These are phyloP conservation scores for Raphanus sativus DNA, from an alignment of 345 rosid species.

Conservation along the genomic window DNA sequence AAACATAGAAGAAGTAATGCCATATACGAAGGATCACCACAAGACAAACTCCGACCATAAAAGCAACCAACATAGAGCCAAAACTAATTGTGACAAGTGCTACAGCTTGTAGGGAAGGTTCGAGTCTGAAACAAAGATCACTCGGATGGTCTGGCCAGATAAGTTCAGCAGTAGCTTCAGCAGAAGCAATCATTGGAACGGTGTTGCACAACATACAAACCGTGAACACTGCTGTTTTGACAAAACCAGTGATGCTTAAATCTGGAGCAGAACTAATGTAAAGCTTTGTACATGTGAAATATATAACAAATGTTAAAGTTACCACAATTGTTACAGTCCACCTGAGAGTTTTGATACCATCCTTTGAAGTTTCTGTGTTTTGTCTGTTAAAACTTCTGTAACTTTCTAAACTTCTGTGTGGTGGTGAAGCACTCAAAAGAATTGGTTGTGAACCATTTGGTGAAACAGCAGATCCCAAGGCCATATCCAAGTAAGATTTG, in stretches of 20 bases:
- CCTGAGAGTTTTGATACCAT: background rate
- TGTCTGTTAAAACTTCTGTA: background rate
- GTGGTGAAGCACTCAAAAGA: constrained; percentile 4
- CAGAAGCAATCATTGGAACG: background rate
- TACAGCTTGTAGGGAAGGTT: background rate
- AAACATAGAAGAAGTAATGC: background rate
- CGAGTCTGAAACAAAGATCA: background rate
- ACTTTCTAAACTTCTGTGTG: background rate
- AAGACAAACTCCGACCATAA: background rate
- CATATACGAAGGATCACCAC: background rate
- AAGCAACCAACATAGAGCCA: constrained; percentile 13
- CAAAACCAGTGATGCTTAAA: constrained; percentile 3
- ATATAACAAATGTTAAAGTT: constrained; percentile 17
- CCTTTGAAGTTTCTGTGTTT: background rate
- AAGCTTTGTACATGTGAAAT: constrained; percentile 8
- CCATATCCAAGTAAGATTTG: background rate
- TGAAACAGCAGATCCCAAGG: background rate
- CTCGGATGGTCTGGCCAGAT: background rate
- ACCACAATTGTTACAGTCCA: background rate
- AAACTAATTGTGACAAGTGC: background rate
- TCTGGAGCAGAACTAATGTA: constrained; percentile 2
- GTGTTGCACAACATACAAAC: constrained; percentile 3
- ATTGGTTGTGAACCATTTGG: constrained; percentile 23
- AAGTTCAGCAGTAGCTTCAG: background rate
- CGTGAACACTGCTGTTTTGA: constrained; percentile 6